Conservation (phyloP, 1,139 yeast species). For the Taphrina confusa region DNA sequence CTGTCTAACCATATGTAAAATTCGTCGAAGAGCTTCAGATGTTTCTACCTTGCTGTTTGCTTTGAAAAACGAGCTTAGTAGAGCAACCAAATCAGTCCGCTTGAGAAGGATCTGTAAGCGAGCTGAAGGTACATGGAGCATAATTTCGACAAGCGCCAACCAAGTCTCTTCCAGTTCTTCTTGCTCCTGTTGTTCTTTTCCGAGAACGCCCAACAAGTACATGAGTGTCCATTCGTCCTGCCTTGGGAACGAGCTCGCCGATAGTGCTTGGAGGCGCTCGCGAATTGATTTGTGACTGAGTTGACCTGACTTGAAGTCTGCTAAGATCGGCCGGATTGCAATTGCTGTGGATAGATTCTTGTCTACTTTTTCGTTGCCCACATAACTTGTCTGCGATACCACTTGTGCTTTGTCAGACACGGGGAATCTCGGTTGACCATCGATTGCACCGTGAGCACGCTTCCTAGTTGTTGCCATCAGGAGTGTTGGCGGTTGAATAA, state of each 20-base stretch:
- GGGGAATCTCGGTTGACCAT: too few relatives aligned
- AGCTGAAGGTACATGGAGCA: not conserved
- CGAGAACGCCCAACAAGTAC: not conserved
- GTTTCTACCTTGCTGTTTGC: not conserved
- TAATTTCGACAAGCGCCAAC: not conserved
- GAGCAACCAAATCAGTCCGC: not conserved
- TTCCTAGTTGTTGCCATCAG: too few relatives aligned
- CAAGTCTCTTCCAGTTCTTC: not conserved
- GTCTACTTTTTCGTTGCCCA: too few relatives aligned
- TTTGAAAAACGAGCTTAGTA: not conserved
- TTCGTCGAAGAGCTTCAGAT: not conserved
- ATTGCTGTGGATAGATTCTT: too few relatives aligned
- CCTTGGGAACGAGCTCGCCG: not conserved
- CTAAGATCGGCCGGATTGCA: not conserved
- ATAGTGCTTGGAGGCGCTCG: not conserved
- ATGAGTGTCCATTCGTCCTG: conserved; percentile 10
- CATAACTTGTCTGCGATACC: too few relatives aligned
- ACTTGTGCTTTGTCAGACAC: too few relatives aligned
- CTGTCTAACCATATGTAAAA: not conserved
- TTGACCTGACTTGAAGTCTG: not conserved
- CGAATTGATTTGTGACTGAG: not conserved
- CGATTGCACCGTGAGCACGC: too few relatives aligned
- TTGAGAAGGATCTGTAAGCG: not conserved
- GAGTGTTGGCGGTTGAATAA: too few relatives aligned
- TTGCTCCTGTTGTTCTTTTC: not conserved